Base-by-base conservation (phyloP, 805 yeast species). In the Metschnikowia similis region DNA sequence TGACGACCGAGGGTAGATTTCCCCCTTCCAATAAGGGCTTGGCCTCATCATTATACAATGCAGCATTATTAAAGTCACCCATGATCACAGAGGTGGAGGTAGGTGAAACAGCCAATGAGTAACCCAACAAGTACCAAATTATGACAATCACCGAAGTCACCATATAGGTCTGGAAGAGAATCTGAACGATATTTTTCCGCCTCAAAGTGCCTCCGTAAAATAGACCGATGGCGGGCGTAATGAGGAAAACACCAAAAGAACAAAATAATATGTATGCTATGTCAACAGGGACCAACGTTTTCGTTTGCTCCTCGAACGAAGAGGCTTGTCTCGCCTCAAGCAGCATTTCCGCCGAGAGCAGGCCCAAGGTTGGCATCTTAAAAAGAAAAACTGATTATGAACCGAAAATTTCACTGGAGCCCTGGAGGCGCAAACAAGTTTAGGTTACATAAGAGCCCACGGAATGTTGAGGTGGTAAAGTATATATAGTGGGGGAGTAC, bases 231-330 rank as follows among this genome's bases (percentile, higher is more conserved):
- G 66, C 74, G 3, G 80, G 79, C 1, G 79, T 75, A 56, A 76
- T 67, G 47, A 76, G 65, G 60, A 72, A 74, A 16, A 81, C 81
- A 8, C 74, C 71, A 14, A 79, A 74, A 0, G 83, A 64, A 53
- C 77, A 74, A 51, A 75, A 67, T 64, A 75, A 43, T 16, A 77
- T 70, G 49, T 76, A 79, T 7, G 72, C 81, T 79, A 79, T 77
- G 56, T 79, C 82, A 8, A 75, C 71, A 0, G 75, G 58, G 35
- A 56, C 65, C 13, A 70, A 66, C 4, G 72, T 64, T 9, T 71
- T 63, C 1, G 73, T 66, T 46, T 74, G 76, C 17, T 70, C 74
- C 46, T 56, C 61, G 16, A 60, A 52, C 7, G 54, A 42, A 7
- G 51, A 36, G 13, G 49, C 32, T 21, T 32, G 28, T 17, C 54